A percentile compares a stretch with the other conserved stretches of the same genome.
Evolutionary conservation across 2,329 filamentous ascomycete species (phyloP).

Genomic region (Hymenoscyphus occultus): DNA sequence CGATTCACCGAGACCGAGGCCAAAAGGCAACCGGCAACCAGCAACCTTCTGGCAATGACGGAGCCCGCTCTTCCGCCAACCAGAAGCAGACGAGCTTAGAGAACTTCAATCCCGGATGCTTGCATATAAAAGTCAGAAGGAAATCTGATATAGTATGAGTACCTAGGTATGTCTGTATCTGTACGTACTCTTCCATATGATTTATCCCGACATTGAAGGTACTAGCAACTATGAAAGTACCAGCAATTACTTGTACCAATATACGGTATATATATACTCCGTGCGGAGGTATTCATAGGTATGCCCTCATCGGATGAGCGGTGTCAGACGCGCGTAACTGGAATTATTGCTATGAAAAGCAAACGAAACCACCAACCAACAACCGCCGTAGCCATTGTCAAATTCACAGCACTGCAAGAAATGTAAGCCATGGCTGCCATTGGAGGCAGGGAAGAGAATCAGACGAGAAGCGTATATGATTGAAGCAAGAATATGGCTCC

Average conservation of each 20-base stretch:
- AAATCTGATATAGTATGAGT: too few species aligned
- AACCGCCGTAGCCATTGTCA: constrained; percentile 6
- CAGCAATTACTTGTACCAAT: too few species aligned
- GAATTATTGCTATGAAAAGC: neutral
- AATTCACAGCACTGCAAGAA: neutral
- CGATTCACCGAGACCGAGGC: neutral
- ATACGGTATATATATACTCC: too few species aligned
- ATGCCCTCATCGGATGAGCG: neutral
- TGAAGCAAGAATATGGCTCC: neutral
- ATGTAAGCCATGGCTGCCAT: neutral
- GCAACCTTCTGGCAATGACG: constrained; percentile 5
- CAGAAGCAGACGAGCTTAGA: constrained; percentile 9
- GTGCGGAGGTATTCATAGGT: neutral
- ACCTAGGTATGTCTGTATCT: too few species aligned
- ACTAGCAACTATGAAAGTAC: neutral
- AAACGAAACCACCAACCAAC: neutral
- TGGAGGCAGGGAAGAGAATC: neutral
- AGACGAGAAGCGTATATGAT: neutral
- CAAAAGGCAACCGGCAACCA: neutral
- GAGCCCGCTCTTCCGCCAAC: constrained; percentile 16
- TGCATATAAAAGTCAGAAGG: constrained; percentile 1
- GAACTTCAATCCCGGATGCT: neutral
- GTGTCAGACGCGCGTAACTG: neutral
- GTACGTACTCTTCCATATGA: neutral
- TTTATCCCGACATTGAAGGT: neutral